Evolutionary conservation across 805 yeast genomes (phyloP), one percentile per base, ranked within the genome.

Genomic region (Schwanniomyces polymorphus): DNA sequence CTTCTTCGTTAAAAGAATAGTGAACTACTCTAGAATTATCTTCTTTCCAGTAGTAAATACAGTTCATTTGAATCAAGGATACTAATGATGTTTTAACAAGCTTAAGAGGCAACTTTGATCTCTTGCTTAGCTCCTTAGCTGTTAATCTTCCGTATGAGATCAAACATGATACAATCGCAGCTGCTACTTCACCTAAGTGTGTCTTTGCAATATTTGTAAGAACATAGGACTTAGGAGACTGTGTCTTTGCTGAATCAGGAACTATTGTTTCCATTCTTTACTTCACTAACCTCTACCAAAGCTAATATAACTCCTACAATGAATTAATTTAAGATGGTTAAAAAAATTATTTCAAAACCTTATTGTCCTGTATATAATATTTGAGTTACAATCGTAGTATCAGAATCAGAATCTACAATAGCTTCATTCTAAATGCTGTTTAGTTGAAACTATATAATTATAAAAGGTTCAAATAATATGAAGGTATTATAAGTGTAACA

Each of bases 21-120:
- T 68, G 78, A 0, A 78, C 72, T 16, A 52, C 47, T 0, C 58
- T 59, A 12, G 62, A 52, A 41, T 53, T 59, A 2, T 47, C 52
- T 26, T 82, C 86, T 14, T 67, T 68, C 82, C 91, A 84, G 58
- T 82, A 82, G 21, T 77, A 77, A 8, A 88, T 83, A 63, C 96
- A 86, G 49, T 87, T 81, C 51, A 89, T 72, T 65, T 92, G 97
- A 35, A 91, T 75, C 57, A 92, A 69, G 7, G 91, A 80, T 4
- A 88, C 95, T 38, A 92, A 70, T 0, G 87, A 74, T 28, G 85
- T 79, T 53, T 84, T 84, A 16, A 88, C 80, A 11, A 77, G 66
- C 11, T 78, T 63, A 0, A 70, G 44, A 0, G 85, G 78, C 42
- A 86, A 60, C 7, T 68, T 65, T 2, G 85, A 70, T 43, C 68